These are phyloP conservation scores for Sanchytrium tribonematis DNA, from an alignment of 371 early-diverging fungal species.

Conservation along the genomic window DNA sequence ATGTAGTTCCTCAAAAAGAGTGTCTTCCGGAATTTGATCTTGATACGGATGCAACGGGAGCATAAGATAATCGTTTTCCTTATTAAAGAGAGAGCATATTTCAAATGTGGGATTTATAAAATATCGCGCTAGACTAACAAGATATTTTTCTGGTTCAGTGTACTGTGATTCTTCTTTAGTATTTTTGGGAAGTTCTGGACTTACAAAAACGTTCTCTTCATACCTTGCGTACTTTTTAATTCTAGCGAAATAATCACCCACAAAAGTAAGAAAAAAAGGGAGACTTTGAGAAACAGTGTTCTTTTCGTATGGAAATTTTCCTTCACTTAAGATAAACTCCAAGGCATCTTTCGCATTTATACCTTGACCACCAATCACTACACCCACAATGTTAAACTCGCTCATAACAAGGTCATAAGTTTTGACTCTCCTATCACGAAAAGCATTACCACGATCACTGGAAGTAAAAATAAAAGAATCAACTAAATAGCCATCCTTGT, in stretches of 20 bases:
- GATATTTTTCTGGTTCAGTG: not conserved
- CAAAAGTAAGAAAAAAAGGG: not conserved
- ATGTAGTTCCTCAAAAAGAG: not conserved
- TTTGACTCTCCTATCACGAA: not conserved
- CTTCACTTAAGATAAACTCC: not conserved
- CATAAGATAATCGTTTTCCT: not conserved
- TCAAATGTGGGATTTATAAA: not conserved
- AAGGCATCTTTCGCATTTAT: not conserved
- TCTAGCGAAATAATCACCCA: not conserved
- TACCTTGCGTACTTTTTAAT: not conserved
- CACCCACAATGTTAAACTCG: not conserved
- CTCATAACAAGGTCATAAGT: not conserved
- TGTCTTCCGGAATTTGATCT: not conserved
- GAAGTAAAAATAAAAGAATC: not conserved
- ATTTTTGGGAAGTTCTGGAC: not conserved
- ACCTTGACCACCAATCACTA: not conserved
- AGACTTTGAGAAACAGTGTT: not conserved
- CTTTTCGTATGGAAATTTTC: not conserved
- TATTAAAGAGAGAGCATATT: not conserved
- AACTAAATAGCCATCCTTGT: not conserved
- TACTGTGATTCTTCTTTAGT: not conserved
- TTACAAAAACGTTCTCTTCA: not conserved
- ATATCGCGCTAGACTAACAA: not conserved
- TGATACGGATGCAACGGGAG: not conserved
- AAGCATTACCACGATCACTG: not conserved